Evolutionary conservation across 371 early-diverging fungal species (phyloP).

Genomic region (Phascolomyces articulosus): DNA sequence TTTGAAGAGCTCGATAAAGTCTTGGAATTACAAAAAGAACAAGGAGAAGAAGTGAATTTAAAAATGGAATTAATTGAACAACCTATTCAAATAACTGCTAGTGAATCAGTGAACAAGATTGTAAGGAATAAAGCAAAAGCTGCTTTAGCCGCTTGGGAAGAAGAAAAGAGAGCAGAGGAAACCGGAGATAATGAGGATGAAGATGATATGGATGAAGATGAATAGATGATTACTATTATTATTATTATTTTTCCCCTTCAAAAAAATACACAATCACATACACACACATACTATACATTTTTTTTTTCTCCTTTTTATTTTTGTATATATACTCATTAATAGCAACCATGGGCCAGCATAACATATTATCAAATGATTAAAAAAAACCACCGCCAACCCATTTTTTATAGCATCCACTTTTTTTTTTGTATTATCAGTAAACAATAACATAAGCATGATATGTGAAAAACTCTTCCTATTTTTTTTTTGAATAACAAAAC

Average conservation of each 20-base stretch:
- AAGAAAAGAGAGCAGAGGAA: slow-evolving; percentile 9
- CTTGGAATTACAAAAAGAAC: slow-evolving; percentile 48
- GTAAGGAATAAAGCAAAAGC: slow-evolving; percentile 60
- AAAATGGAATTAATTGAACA: slow-evolving; percentile 60
- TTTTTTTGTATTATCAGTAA: no score
- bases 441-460: no score
- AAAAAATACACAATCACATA: no score
- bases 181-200: slow-evolving; percentile 2
- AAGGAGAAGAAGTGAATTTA: slow-evolving; percentile 27
- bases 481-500: neutral
- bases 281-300: no score
- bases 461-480: no score
- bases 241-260: neutral
- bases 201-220: slow-evolving; percentile 10
- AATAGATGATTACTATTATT: neutral
- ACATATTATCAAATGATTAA: no score
- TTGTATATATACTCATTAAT: no score
- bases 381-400: no score
- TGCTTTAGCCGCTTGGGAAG: slow-evolving; percentile 24
- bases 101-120: slow-evolving; percentile 52
- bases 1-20: slow-evolving; percentile 79
- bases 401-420: no score
- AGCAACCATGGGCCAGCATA: no score
- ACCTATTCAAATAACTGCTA: slow-evolving; percentile 68
- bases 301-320: no score